Evolutionary conservation across 768 basidiomycete species (phyloP).

Genomic region (Rhizopogon vesiculosus): DNA sequence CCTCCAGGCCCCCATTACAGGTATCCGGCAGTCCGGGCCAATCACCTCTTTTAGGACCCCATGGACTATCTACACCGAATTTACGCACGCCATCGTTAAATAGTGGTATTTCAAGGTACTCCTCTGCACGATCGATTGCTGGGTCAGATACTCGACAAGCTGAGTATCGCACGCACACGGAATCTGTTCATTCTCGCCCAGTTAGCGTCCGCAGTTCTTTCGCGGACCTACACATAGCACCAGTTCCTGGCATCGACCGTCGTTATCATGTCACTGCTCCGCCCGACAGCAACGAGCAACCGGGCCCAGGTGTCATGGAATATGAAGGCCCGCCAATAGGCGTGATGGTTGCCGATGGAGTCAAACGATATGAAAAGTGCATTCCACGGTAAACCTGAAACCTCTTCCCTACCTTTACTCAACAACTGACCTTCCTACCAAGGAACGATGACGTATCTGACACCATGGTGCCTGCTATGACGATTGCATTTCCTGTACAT

Average conservation of each 20-base stretch:
- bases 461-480: background rate
- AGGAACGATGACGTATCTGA: background rate
- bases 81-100: background rate
- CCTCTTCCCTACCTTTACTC: background rate
- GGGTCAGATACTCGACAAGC: background rate
- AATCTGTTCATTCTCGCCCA: background rate
- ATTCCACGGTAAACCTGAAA: background rate
- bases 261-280: background rate
- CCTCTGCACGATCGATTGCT: background rate
- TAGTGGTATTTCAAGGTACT: background rate
- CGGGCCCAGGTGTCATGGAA: background rate
- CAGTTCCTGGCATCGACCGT: too few species aligned
- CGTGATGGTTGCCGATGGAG: constrained; percentile 11
- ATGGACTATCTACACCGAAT: background rate
- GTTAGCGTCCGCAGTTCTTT: background rate
- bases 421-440: background rate
- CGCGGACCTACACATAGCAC: background rate
- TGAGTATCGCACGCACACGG: background rate
- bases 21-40: background rate
- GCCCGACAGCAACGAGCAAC: constrained; percentile 2
- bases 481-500: background rate
- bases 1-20: background rate
- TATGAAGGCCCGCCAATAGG: constrained; percentile 5
- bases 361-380: constrained; percentile 12
- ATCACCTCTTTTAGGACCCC: background rate